These are phyloP conservation scores for Colletotrichum sp. DNA, from an alignment of 2,329 filamentous ascomycete species.

Conservation along the genomic window DNA sequence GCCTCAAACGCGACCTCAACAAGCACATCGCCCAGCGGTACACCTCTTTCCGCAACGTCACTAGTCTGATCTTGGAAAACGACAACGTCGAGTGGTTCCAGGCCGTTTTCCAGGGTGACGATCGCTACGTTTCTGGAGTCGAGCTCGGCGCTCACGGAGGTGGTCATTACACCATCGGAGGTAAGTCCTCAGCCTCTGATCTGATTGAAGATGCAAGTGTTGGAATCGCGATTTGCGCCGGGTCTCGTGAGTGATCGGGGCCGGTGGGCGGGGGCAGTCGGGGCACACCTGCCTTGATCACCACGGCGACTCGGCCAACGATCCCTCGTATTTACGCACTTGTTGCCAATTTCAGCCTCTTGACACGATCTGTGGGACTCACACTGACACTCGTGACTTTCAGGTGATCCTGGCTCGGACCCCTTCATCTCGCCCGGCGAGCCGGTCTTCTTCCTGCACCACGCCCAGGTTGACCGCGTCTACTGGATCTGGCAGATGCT, in stretches of 20 bases:
- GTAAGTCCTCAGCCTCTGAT: not conserved
- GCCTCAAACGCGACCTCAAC: constrained; percentile 42
- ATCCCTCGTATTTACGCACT: not conserved
- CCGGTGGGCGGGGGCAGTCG: not conserved
- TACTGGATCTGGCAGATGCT: constrained; percentile 54
- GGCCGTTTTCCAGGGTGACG: constrained; percentile 37
- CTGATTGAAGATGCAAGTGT: not conserved
- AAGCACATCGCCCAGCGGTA: constrained; percentile 20
- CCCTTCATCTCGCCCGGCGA: constrained; percentile 48
- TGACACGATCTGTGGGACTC: not conserved
- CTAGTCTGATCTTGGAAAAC: constrained; percentile 32
- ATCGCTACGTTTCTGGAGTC: constrained; percentile 26
- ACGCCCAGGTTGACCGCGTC: constrained; percentile 49
- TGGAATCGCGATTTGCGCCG: not conserved
- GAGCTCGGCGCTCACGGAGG: constrained; percentile 41
- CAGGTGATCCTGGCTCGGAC: constrained; percentile 50
- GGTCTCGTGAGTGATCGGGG: not conserved
- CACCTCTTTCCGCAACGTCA: constrained; percentile 25
- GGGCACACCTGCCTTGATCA: not conserved
- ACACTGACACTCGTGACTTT: not conserved
- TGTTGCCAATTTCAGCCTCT: not conserved
- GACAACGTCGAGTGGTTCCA: constrained; percentile 34
- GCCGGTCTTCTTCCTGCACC: constrained; percentile 50
- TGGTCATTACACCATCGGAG: constrained; percentile 44
- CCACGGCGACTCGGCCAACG: not conserved